Evolutionary conservation across 441 rosid species (phyloP), one percentile per base, ranked within the genome.

Genomic region (Populus hybrid): DNA sequence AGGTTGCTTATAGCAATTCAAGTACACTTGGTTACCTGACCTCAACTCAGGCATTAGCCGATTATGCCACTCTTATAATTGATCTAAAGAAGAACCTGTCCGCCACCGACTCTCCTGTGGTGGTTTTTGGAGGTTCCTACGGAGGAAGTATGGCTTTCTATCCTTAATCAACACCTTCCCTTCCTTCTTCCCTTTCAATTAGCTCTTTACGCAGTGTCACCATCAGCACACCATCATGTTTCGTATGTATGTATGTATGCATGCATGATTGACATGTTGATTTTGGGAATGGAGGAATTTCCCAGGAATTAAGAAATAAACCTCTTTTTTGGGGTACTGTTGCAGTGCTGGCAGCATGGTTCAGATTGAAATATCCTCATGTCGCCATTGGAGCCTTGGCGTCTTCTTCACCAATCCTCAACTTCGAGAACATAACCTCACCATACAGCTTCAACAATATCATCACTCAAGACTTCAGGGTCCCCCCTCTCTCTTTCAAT

Each of bases 321-420:
- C 18, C 6, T 61, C 3, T 10, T 24, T 6, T 8, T 30, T 5
- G 3, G 35, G 5, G 18, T 10, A 64, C 63, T n/a, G 21, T 72
- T 73, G 74, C 89, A 88, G 95, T 88, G 92, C 68, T 91, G 81
- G 92, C 93, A 77, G 87, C 92, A 9, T 89, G 93, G 93, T 91
- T 91, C 67, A 83, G 92, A 79, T 46, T 91, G 73, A 91, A 91
- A 77, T 91, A 91, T 77, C 93, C 95, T 11, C 95, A 91, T 26
- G 77, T 89, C 1, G 82, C 89, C 24, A 80, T 84, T 8, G 93
- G 93, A 76, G 92, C 95, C 5, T 74, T 91, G 89, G 86, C 95
- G 11, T 91, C 95, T 34, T 91, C 95, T 8, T 83, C 95, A 21
- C 93, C 95, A 23, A 89, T 89, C 75, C 91, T 91, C 81, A 74